Conservation (phyloP, 371 early-diverging fungal genomes). For the Gilbertella persicaria region DNA sequence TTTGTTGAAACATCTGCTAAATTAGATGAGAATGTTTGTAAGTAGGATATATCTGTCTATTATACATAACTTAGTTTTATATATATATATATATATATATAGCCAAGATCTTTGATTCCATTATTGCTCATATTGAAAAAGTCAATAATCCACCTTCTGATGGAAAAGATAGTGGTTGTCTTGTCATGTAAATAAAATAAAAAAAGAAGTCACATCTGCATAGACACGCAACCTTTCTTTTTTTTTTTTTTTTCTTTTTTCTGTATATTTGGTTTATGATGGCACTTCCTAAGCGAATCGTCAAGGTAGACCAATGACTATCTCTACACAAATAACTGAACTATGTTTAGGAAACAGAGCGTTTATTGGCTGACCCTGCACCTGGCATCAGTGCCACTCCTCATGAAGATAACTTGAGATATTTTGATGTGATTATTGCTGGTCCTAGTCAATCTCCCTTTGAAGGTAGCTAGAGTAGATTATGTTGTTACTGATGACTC, state of each 20-base stretch:
- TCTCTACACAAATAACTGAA: neutral
- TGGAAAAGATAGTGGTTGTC: too few relatives aligned
- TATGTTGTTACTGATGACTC: neutral
- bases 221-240: neutral
- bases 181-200: too few relatives aligned
- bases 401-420: constrained; percentile 94
- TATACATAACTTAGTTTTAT: too few relatives aligned
- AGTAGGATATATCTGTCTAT: too few relatives aligned
- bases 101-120: constrained; percentile 70
- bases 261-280: constrained; percentile 25
- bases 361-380: constrained; percentile 91
- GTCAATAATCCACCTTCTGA: constrained; percentile 59
- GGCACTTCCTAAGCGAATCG: constrained; percentile 78
- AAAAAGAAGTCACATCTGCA: too few relatives aligned
- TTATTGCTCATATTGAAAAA: constrained; percentile 72
- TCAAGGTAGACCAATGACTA: constrained; percentile 59
- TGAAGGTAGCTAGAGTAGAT: constrained; percentile 72
- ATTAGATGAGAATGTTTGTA: constrained; percentile 85
- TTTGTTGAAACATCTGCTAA: constrained; percentile 92
- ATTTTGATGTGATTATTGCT: constrained; percentile 96
- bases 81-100: neutral
- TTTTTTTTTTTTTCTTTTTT: constrained; percentile 4
- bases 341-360: constrained; percentile 85
- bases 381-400: constrained; percentile 94
- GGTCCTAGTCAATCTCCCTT: constrained; percentile 98